A percentile compares a stretch with the other conserved stretches of the same genome.
phyloP scores from a whole-genome alignment of 768 basidiomycete genomes.

The Steccherinum ochraceum region DNA sequence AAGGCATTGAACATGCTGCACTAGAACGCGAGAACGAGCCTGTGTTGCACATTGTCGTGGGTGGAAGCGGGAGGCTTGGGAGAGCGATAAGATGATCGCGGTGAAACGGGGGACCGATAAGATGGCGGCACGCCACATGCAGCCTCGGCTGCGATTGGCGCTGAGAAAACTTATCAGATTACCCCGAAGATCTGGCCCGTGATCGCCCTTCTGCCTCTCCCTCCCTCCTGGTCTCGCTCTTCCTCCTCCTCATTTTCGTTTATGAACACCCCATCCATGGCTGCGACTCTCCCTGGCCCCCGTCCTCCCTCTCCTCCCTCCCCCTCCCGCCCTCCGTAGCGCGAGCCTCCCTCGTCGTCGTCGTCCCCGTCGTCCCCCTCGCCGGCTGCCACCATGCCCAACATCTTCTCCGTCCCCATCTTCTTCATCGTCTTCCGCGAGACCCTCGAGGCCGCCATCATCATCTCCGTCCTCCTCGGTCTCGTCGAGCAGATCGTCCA shows the following conservation, averaged over 20 bases:
- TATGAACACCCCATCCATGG: no score
- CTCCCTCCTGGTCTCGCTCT: slow-evolving; percentile 4
- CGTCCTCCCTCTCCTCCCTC: slow-evolving; percentile 8
- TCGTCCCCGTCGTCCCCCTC: slow-evolving; percentile 8
- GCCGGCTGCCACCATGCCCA: slow-evolving; percentile 42
- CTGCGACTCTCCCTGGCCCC: neutral
- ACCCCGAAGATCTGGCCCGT: neutral
- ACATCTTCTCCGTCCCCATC: slow-evolving; percentile 84
- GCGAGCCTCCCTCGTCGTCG: neutral
- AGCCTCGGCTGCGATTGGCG: neutral
- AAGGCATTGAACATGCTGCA: no score
- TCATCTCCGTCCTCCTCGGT: slow-evolving; percentile 86
- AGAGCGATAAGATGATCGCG: slow-evolving; percentile 7
- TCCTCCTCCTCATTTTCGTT: no score
- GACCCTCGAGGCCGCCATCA: slow-evolving; percentile 88
- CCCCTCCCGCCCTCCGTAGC: slow-evolving; percentile 4
- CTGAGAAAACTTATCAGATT: slow-evolving; percentile 24
- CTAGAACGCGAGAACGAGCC: no score
- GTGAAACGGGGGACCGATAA: slow-evolving; percentile 5
- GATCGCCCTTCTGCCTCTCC: slow-evolving; percentile 8
- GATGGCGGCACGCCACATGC: slow-evolving; percentile 1
- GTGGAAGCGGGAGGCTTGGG: neutral
- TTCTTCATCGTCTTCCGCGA: slow-evolving; percentile 97
- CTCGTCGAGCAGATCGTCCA: slow-evolving; percentile 81
- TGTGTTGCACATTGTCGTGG: no score